Evolutionary conservation across 148 eudicot species (phyloP).

Genomic region (Silene uniflora): DNA sequence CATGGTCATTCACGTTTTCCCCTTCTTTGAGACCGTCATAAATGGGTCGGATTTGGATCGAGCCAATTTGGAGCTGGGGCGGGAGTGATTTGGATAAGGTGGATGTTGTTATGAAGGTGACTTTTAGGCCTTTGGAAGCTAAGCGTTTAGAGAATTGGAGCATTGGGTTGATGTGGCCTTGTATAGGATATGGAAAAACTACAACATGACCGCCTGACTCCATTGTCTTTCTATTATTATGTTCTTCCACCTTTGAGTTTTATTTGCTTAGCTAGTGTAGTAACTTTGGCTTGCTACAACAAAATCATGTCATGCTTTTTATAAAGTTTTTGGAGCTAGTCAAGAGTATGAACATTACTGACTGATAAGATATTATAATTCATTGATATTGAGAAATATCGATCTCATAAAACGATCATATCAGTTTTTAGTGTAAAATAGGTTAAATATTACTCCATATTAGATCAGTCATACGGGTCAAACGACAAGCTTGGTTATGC

Average conservation of each 20-base stretch:
- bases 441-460: too few species aligned
- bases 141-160: constrained; percentile 47
- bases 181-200: constrained; percentile 43
- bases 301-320: too few species aligned
- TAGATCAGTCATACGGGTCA: too few species aligned
- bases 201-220: constrained; percentile 24
- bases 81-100: constrained; percentile 15
- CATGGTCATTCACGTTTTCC: not conserved
- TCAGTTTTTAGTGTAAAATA: too few species aligned
- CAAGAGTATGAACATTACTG: too few species aligned
- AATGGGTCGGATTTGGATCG: constrained; percentile 15
- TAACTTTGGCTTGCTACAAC: too few species aligned
- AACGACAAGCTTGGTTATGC: too few species aligned
- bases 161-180: constrained; percentile 68
- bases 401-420: too few species aligned
- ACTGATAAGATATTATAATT: too few species aligned
- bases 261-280: not conserved
- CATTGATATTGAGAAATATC: too few species aligned
- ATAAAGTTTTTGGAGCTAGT: too few species aligned
- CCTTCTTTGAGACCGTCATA: constrained; percentile 19
- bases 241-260: constrained; percentile 4
- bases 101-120: constrained; percentile 33
- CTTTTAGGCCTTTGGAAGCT: constrained; percentile 36
- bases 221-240: not conserved
- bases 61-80: not conserved